phyloP scores from a whole-genome alignment of 1,139 yeast genomes.

The Komagataea norvegica region DNA sequence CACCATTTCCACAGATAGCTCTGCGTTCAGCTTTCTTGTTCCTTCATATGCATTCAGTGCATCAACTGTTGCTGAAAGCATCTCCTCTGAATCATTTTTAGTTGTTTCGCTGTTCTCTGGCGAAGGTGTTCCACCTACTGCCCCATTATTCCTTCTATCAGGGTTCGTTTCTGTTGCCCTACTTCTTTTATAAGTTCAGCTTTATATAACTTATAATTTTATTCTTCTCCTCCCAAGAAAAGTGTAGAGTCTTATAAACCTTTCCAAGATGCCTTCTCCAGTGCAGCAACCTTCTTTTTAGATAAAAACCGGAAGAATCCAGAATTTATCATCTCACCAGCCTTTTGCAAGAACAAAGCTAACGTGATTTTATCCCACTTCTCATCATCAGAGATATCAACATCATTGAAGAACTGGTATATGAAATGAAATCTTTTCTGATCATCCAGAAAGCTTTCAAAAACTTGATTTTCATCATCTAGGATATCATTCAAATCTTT shows the following conservation, averaged over 20 bases:
- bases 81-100: too few species aligned
- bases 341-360: slow-evolving; percentile 54
- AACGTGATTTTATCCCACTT: slow-evolving; percentile 50
- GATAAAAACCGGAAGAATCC: slow-evolving; percentile 45
- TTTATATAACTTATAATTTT: neutral
- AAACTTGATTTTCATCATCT: slow-evolving; percentile 20
- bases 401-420: slow-evolving; percentile 23
- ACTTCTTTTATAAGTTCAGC: neutral
- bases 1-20: too few species aligned
- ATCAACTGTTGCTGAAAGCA: too few species aligned
- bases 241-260: slow-evolving; percentile 43
- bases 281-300: slow-evolving; percentile 44
- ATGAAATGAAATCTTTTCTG: slow-evolving; percentile 22
- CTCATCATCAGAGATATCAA: slow-evolving; percentile 26
- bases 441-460: slow-evolving; percentile 21
- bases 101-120: too few species aligned
- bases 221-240: neutral
- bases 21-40: too few species aligned
- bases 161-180: neutral
- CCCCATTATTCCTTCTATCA: too few species aligned
- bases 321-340: slow-evolving; percentile 48
- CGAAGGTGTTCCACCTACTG: too few species aligned
- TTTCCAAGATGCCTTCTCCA: slow-evolving; percentile 59
- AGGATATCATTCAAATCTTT: slow-evolving; percentile 30
- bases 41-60: too few species aligned